These are phyloP conservation scores for Paragyromitra xinjiangensis DNA, from an alignment of 495 filamentous ascomycete genomes.

Conservation along the genomic window DNA sequence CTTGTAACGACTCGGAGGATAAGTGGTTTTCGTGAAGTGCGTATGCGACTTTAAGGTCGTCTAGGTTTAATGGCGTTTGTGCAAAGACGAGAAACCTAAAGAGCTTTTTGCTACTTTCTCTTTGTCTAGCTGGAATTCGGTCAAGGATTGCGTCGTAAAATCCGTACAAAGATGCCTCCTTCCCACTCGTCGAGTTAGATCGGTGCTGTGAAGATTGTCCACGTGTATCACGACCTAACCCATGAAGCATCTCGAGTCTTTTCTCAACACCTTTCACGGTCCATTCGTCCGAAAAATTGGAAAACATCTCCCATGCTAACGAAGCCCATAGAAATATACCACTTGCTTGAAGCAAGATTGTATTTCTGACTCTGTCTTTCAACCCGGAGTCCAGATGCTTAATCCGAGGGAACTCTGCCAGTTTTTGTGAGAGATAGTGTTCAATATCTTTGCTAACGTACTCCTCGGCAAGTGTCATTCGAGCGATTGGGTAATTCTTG, in stretches of 20 bases:
- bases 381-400: background rate
- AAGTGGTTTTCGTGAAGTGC: background rate
- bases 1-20: background rate
- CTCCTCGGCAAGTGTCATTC: slow-evolving; percentile 5
- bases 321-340: slow-evolving; percentile 37
- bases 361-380: slow-evolving; percentile 3
- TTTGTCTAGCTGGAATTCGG: no score
- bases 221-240: background rate
- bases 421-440: no score
- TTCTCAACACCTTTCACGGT: slow-evolving; percentile 1
- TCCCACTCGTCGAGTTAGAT: no score
- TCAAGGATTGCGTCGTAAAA: no score
- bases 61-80: no score
- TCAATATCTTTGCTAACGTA: background rate
- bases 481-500: background rate
- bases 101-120: no score
- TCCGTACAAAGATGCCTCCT: background rate
- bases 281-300: slow-evolving; percentile 2
- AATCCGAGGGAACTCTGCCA: no score
- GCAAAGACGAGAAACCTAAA: no score
- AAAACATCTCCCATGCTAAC: slow-evolving; percentile 34
- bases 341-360: slow-evolving; percentile 2
- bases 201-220: no score
- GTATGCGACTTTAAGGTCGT: slow-evolving; percentile 6
- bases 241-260: slow-evolving; percentile 6